These are phyloP conservation scores for Lecanicillium sp. DNA, from an alignment of 2,329 filamentous ascomycete species.

Conservation along the genomic window DNA sequence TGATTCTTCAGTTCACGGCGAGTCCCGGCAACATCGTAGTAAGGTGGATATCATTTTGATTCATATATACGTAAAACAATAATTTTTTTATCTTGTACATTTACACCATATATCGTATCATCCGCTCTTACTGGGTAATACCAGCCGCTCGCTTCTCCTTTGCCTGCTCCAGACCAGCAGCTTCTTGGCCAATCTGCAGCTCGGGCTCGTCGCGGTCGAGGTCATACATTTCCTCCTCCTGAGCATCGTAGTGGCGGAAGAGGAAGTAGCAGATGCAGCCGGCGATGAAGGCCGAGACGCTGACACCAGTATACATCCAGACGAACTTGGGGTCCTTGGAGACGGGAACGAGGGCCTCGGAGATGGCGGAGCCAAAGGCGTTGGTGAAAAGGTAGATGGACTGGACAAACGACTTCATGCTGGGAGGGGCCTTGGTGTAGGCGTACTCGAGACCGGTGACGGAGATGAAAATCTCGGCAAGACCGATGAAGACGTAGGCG, in stretches of 20 bases:
- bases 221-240: slow-evolving; percentile 34
- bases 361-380: slow-evolving; percentile 53
- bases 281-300: slow-evolving; percentile 38
- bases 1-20: too few relatives aligned
- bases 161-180: slow-evolving; percentile 1
- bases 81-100: slow-evolving; percentile 6
- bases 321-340: slow-evolving; percentile 59
- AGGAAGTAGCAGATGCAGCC: slow-evolving; percentile 47
- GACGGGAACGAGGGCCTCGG: slow-evolving; percentile 53
- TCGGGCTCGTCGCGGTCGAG: slow-evolving; percentile 30
- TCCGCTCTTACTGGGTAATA: neutral
- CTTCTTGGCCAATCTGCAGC: slow-evolving; percentile 13
- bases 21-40: neutral
- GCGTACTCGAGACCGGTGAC: slow-evolving; percentile 68
- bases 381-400: slow-evolving; percentile 55
- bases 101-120: neutral
- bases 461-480: slow-evolving; percentile 57
- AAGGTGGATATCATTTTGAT: neutral
- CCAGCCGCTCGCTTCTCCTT: slow-evolving; percentile 1
- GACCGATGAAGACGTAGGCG: slow-evolving; percentile 51
- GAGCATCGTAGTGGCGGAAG: slow-evolving; percentile 33
- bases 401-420: slow-evolving; percentile 59
- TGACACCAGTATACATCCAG: slow-evolving; percentile 61
- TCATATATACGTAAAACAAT: slow-evolving; percentile 11
- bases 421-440: slow-evolving; percentile 65